Percentiles rank a stretch among this genome's conserved stretches.
phyloP scores from a whole-genome alignment of 2,329 filamentous ascomycete species.

The Penicillium janthinellum region DNA sequence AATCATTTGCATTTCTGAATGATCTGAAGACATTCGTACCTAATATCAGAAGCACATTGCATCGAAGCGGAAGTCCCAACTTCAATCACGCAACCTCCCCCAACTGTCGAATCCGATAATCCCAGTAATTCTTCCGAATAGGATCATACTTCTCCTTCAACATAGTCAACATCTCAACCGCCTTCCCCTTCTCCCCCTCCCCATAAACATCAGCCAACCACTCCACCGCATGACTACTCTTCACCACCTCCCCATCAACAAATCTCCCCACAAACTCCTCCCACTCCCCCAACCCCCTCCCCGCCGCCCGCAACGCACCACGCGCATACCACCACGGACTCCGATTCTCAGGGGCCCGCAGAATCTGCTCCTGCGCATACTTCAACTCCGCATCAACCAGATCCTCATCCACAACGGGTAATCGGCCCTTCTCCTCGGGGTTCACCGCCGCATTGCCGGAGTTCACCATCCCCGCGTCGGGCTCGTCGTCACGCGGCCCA shows the following conservation, averaged over 20 bases:
- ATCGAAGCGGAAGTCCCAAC: background rate
- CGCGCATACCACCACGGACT: conserved; percentile 91
- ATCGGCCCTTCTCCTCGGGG: conserved; percentile 32
- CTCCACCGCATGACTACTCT: conserved; percentile 61
- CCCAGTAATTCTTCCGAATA: conserved; percentile 90
- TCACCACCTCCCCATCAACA: conserved; percentile 52
- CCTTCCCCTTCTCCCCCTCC: conserved; percentile 52
- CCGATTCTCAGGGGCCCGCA: conserved; percentile 85
- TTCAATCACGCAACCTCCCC: conserved; percentile 12
- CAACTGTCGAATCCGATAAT: conserved; percentile 63
- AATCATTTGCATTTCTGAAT: background rate
- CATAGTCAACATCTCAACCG: conserved; percentile 69
- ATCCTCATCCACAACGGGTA: conserved; percentile 57
- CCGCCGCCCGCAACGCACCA: conserved; percentile 71
- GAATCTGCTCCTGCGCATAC: conserved; percentile 73
- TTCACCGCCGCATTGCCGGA: conserved; percentile 17
- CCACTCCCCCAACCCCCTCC: conserved; percentile 51
- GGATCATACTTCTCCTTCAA: conserved; percentile 87
- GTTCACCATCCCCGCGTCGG: conserved; percentile 41
- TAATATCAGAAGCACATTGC: background rate
- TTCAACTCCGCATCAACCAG: conserved; percentile 73
- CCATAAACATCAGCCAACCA: conserved; percentile 52
- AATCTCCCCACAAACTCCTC: conserved; percentile 59
- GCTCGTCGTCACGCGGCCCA: conserved; percentile 54
- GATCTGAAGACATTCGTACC: background rate